Base-by-base conservation (phyloP, 371 early-diverging fungal genomes). In the Mucor lusitanicus region DNA sequence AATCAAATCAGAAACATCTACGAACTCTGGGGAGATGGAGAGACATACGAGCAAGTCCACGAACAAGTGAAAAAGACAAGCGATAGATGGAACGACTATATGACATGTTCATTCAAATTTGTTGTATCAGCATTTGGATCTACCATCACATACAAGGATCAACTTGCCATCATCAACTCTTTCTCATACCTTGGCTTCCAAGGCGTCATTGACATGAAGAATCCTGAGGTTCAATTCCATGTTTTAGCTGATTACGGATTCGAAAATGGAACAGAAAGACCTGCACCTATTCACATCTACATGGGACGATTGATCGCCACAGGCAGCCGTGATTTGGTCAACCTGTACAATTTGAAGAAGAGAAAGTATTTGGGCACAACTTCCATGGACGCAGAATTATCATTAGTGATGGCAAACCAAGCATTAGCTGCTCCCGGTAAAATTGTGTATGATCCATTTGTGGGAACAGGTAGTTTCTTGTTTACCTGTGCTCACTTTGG, bases 341-440 rank as follows among this genome's bases (percentile, higher is more conserved):
- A 88, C 17, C 84, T 71, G 53, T 99, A 90, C 72, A 92, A 95
- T 72, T 83, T 98, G 54, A 99, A 98, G 82, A 96, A 95, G 71
- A 85, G 99, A 55, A 86, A 82, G 40, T 99, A 98, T 71, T 72
- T 99, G 25, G 98, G 98, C 17, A 98, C 92, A 35, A 99, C 99
- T 0, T 91, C 94, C 30, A 98, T 99, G 98, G 98, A 99, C 71
- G 97, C 98, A 5, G 97, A 97, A 73, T 78, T 99, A 37, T 97
- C 97, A 1, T 79, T 99, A 21, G 85, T 99, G 50, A 97, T 96
- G 96, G 95, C 97, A 17, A 99, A 99, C 71, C 93, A 93, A 76
- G 98, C 95, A 1, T 78, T 94, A 56, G 90, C 87, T 33, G 77
- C 75, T 1, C 85, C 91, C 9, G 97, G 97, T 6, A 84, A 90